Conservation (phyloP, 1,284 basidiomycete genomes). For the Laetiporus sulphureus region DNA sequence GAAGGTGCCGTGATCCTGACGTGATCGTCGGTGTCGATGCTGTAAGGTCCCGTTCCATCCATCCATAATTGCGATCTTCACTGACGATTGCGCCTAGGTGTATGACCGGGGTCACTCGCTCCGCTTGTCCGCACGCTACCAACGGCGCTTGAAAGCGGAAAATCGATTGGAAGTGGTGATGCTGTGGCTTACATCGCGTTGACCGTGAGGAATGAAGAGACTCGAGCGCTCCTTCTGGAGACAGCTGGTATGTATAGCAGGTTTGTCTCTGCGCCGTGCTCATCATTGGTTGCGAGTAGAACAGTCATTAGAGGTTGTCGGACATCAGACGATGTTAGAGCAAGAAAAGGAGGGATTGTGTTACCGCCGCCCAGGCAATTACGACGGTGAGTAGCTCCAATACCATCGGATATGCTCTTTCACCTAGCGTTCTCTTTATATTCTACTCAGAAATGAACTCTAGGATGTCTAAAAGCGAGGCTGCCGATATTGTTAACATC, state of each 20-base stretch:
- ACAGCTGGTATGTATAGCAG: constrained; percentile 32
- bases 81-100: constrained; percentile 36
- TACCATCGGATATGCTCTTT: no score
- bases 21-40: constrained; percentile 68
- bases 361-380: constrained; percentile 70
- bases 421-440: no score
- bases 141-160: constrained; percentile 34
- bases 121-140: constrained; percentile 46
- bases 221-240: constrained; percentile 33
- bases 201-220: constrained; percentile 43
- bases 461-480: constrained; percentile 83
- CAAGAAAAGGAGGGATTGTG: constrained; percentile 51
- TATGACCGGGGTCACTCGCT: constrained; percentile 60
- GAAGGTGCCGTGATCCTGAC: constrained; percentile 57
- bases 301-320: constrained; percentile 47
- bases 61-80: background rate
- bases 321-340: constrained; percentile 67
- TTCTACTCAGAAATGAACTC: constrained; percentile 71
- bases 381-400: constrained; percentile 70
- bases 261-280: no score
- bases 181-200: constrained; percentile 46
- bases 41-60: constrained; percentile 28
- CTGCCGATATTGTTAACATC: constrained; percentile 60
- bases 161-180: constrained; percentile 12
- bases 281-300: no score